Conservation (phyloP, 1,139 yeast species). For the Sugiyamaella neomexicana region DNA sequence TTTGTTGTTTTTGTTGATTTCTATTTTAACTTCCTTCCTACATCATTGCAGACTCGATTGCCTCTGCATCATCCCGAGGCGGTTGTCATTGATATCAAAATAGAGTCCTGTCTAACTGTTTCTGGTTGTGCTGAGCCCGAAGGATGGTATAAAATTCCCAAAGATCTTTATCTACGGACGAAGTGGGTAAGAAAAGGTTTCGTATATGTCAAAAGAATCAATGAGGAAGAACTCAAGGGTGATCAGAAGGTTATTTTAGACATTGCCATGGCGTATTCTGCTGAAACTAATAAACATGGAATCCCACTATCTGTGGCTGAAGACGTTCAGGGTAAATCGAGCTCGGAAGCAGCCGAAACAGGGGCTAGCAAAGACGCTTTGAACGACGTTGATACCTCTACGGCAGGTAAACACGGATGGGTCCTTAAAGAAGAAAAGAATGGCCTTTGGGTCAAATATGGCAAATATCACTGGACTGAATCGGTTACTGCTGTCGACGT, state of each 20-base stretch:
- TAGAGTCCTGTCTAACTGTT: conserved; percentile 34
- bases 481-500: conserved; percentile 56
- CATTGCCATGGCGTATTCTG: conserved; percentile 28
- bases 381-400: conserved; percentile 13
- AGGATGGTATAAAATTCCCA: conserved; percentile 40
- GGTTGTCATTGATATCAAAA: conserved; percentile 38
- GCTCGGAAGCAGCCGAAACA: conserved; percentile 2
- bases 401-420: conserved; percentile 16
- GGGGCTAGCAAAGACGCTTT: conserved; percentile 15
- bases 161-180: conserved; percentile 38
- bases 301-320: conserved; percentile 28
- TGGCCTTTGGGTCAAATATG: conserved; percentile 53
- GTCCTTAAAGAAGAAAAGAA: conserved; percentile 7
- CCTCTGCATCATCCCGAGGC: conserved; percentile 34
- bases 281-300: conserved; percentile 22
- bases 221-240: conserved; percentile 32
- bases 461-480: conserved; percentile 36
- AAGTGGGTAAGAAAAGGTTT: conserved; percentile 38
- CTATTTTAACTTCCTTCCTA: conserved; percentile 39
- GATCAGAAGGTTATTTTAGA: conserved; percentile 36
- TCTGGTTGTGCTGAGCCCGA: conserved; percentile 32
- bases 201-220: conserved; percentile 33
- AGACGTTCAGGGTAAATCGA: conserved; percentile 13
- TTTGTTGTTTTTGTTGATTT: conserved; percentile 33
- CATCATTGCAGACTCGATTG: conserved; percentile 35